These are phyloP conservation scores for Thielaviopsis musarum DNA, from an alignment of 2,329 filamentous ascomycete genomes.

Conservation along the genomic window DNA sequence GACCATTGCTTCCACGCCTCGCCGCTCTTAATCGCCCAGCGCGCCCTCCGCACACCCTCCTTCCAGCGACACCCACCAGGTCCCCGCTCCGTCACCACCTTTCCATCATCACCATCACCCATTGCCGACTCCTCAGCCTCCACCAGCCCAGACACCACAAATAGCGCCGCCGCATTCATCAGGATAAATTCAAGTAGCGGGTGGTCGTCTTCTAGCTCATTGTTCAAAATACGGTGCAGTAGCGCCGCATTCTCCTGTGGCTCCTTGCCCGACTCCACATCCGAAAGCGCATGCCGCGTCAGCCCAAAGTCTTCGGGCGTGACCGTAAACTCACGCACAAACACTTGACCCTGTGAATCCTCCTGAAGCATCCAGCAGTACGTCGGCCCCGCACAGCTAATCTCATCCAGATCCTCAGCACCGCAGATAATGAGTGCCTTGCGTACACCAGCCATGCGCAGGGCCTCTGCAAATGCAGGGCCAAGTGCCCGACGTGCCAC, in stretches of 20 bases:
- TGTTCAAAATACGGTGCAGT: conserved; percentile 56
- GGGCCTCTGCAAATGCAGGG: conserved; percentile 71
- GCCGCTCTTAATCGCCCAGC: conserved; percentile 76
- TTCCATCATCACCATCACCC: conserved; percentile 64
- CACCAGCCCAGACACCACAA: conserved; percentile 74
- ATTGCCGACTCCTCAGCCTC: conserved; percentile 67
- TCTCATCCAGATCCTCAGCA: conserved; percentile 85
- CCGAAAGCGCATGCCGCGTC: conserved; percentile 50
- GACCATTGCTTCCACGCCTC: conserved; percentile 72
- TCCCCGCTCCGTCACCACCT: conserved; percentile 65
- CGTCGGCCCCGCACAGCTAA: conserved; percentile 77
- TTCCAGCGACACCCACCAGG: conserved; percentile 86
- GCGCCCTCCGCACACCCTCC: conserved; percentile 73
- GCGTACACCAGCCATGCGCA: conserved; percentile 55
- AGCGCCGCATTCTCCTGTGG: conserved; percentile 79
- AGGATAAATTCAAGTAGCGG: conserved; percentile 87
- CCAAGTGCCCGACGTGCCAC: conserved; percentile 80
- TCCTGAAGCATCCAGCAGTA: conserved; percentile 67
- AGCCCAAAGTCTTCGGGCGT: conserved; percentile 80
- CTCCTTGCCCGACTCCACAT: conserved; percentile 71
- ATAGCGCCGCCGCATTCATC: conserved; percentile 78
- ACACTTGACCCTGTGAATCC: conserved; percentile 25
- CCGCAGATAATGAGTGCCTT: conserved; percentile 90
- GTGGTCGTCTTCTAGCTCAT: conserved; percentile 56
- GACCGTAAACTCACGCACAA: conserved; percentile 62